Evolutionary conservation across 2,329 filamentous ascomycete species (phyloP).

Genomic region (Cercospora citrullina): DNA sequence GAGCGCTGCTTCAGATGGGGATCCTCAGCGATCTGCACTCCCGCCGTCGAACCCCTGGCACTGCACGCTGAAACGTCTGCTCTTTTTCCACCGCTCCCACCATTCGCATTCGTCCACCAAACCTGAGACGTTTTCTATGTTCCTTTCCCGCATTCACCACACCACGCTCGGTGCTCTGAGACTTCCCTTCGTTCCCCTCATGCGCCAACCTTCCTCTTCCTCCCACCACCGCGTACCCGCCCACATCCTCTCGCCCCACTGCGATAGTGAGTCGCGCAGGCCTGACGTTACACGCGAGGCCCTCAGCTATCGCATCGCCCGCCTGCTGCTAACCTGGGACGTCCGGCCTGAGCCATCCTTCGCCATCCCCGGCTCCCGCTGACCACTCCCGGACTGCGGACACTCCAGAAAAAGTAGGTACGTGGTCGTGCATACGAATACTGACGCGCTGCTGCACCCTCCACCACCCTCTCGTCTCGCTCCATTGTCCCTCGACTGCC

Average conservation of each 20-base stretch:
- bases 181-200: background rate
- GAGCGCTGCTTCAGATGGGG: background rate
- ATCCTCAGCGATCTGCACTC: background rate
- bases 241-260: no score
- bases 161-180: background rate
- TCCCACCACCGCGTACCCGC: no score
- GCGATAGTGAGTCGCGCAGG: no score
- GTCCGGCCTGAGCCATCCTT: no score
- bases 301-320: no score
- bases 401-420: no score
- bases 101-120: background rate
- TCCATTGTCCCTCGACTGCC: background rate
- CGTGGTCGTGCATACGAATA: no score
- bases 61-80: background rate
- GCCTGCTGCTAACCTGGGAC: no score
- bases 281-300: no score
- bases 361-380: no score
- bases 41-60: background rate
- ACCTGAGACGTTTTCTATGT: background rate
- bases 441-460: background rate
- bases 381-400: no score
- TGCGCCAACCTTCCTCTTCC: background rate
- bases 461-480: background rate
- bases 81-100: background rate
- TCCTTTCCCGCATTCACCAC: background rate